Conservation (phyloP, 257 asterid species). For the Solanum habrochaites region DNA sequence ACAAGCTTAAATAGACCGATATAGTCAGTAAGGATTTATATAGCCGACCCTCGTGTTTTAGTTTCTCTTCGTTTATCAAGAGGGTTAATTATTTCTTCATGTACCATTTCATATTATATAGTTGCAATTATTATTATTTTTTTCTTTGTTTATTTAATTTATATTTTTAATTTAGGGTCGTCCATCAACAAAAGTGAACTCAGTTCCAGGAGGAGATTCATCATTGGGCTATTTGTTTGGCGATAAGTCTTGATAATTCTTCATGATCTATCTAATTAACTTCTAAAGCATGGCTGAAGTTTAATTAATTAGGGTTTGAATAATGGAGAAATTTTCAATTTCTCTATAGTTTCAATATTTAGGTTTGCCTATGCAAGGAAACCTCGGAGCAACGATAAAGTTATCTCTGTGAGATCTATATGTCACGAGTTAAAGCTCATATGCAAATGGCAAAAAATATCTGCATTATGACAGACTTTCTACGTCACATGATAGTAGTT, state of each 20-base stretch:
- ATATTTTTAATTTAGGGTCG: slow-evolving; percentile 18
- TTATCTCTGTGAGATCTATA: background rate
- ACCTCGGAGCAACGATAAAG: background rate
- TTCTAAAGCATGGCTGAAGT: background rate
- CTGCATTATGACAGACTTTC: background rate
- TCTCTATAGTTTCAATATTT: background rate
- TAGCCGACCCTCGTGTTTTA: background rate
- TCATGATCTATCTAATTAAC: background rate
- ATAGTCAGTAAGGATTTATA: background rate
- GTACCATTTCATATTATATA: background rate
- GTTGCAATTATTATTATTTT: background rate
- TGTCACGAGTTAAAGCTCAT: background rate
- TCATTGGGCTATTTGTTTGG: slow-evolving; percentile 53
- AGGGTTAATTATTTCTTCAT: background rate
- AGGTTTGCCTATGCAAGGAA: background rate
- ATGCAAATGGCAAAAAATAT: accelerated
- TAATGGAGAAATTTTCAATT: background rate
- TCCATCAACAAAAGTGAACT: slow-evolving; percentile 50
- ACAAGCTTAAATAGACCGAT: background rate
- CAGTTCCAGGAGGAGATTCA: slow-evolving; percentile 55
- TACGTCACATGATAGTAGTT: background rate
- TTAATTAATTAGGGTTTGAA: background rate
- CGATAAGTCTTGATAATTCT: slow-evolving; percentile 20
- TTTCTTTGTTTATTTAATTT: background rate
- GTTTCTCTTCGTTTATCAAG: no score